Percentiles rank a stretch among this genome's conserved stretches.
These are phyloP conservation scores for Farysia itapuensis DNA, from an alignment of 1,284 basidiomycete genomes.

Conservation along the genomic window DNA sequence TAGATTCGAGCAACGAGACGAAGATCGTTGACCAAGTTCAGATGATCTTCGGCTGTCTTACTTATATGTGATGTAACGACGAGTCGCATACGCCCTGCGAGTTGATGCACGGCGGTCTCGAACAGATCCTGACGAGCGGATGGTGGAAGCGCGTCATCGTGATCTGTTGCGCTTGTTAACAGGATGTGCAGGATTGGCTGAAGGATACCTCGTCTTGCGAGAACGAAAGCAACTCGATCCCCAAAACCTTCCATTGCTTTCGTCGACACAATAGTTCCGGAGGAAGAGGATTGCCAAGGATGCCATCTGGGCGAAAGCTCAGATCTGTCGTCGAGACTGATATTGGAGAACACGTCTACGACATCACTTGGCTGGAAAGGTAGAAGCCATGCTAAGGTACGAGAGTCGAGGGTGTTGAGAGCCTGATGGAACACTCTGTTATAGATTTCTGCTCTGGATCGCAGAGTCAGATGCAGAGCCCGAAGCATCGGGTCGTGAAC, in stretches of 20 bases:
- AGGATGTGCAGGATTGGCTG: conserved; percentile 25
- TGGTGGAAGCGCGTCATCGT: background rate
- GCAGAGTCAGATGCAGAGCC: conserved; percentile 21
- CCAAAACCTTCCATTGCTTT: conserved; percentile 17
- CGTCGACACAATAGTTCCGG: conserved; percentile 3
- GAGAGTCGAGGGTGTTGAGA: conserved; percentile 16
- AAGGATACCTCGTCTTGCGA: conserved; percentile 21
- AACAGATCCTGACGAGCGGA: conserved; percentile 17
- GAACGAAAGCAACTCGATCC: conserved; percentile 24
- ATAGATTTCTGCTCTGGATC: conserved; percentile 5
- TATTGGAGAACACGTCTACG: background rate
- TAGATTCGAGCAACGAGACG: conserved; percentile 18
- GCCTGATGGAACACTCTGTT: conserved; percentile 19
- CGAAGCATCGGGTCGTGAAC: conserved; percentile 11
- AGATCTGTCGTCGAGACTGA: conserved; percentile 7
- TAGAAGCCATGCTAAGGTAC: conserved; percentile 25
- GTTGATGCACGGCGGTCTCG: conserved; percentile 9
- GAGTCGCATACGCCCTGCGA: conserved; percentile 11
- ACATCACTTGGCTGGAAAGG: conserved; percentile 9
- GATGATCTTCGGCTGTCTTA: conserved; percentile 9
- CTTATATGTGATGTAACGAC: background rate
- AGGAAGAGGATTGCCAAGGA: conserved; percentile 18
- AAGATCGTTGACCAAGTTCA: conserved; percentile 11
- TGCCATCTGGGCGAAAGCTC: conserved; percentile 18
- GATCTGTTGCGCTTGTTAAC: too few relatives aligned